Base-by-base conservation (phyloP, 495 filamentous ascomycete genomes). In the Neurospora sp. region DNA sequence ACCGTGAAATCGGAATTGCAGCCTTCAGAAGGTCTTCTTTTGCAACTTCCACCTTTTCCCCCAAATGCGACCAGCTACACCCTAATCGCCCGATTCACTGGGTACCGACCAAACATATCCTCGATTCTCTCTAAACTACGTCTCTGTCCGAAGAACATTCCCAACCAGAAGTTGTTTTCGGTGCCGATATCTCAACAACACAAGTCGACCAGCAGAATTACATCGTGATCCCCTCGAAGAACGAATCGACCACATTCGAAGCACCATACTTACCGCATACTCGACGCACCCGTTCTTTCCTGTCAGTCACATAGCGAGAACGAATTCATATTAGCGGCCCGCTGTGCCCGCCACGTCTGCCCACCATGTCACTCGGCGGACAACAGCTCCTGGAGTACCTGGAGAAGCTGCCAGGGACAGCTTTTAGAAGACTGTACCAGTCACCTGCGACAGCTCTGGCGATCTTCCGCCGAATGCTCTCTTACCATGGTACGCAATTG, bases 391-490 rank as follows among this genome's bases (percentile, higher is more conserved):
- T 94, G 79, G 93, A 96, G 77, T 97, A 97, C 83, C 89, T 97
- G 81, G 93, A 97, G 87, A 87, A 90, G 79, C 91, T 97, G 76
- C 92, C 93, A 38, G 93, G 92, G 70, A 93, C 91, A n/a, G 93
- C 91, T 31, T 97, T 97, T 81, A 87, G 87, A 76, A 90, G 91
- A 82, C 86, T 99, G 10, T 99, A 99, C 86, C 92, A 94, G 84
- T 94, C 97, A 86, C 96, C 96, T 14, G 97, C 94, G 9, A 97
- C 96, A 5, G 91, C 93, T 38, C 90, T 99, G 54, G 96, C 96
- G 70, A 94, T 99, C 76, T 98, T 98, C 82, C 89, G 96, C 76
- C 94, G 96, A 83, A 97, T 98, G 94, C 88, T 98, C 72, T 92
- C 96, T 74, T 92, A 94, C 73, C 82, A 97, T 71, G 93, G 93